phyloP scores from a whole-genome alignment of 1,284 basidiomycete genomes.

The Vanrija humicola region DNA sequence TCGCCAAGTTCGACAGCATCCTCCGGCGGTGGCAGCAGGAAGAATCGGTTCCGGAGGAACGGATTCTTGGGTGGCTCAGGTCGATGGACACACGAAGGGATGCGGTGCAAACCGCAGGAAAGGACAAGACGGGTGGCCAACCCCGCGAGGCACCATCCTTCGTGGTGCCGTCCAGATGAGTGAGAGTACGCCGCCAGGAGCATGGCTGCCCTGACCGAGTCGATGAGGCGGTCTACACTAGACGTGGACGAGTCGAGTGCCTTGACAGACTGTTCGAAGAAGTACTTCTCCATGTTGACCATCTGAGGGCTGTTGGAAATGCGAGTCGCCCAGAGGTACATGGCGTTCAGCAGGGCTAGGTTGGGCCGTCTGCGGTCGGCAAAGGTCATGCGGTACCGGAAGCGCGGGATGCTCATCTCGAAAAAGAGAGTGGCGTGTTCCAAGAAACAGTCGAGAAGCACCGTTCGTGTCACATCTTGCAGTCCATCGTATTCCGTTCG shows the following conservation, averaged over 20 bases:
- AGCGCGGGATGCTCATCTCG: conserved; percentile 43
- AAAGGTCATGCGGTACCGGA: conserved; percentile 40
- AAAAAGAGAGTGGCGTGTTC: conserved; percentile 39
- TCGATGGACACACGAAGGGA: conserved; percentile 26
- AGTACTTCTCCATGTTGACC: conserved; percentile 32
- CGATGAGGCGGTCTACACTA: conserved; percentile 39
- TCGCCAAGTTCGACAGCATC: conserved; percentile 43
- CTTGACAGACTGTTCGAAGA: conserved; percentile 33
- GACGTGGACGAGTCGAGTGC: conserved; percentile 34
- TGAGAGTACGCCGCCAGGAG: conserved; percentile 38
- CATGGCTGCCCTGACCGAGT: conserved; percentile 39
- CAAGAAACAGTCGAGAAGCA: conserved; percentile 39
- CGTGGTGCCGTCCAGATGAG: conserved; percentile 39
- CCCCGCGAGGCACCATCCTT: conserved; percentile 41
- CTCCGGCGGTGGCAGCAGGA: conserved; percentile 37
- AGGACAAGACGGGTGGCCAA: conserved; percentile 32
- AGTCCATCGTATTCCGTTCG: conserved; percentile 34
- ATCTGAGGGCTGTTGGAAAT: conserved; percentile 35
- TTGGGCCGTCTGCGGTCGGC: conserved; percentile 36
- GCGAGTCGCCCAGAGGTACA: conserved; percentile 46
- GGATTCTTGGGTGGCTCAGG: conserved; percentile 22
- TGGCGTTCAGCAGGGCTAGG: conserved; percentile 40
- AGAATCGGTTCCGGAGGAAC: conserved; percentile 31
- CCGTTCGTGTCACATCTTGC: conserved; percentile 26
- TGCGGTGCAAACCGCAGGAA: conserved; percentile 43